phyloP scores from a whole-genome alignment of 441 rosid genomes.

The Populus hybrid region DNA sequence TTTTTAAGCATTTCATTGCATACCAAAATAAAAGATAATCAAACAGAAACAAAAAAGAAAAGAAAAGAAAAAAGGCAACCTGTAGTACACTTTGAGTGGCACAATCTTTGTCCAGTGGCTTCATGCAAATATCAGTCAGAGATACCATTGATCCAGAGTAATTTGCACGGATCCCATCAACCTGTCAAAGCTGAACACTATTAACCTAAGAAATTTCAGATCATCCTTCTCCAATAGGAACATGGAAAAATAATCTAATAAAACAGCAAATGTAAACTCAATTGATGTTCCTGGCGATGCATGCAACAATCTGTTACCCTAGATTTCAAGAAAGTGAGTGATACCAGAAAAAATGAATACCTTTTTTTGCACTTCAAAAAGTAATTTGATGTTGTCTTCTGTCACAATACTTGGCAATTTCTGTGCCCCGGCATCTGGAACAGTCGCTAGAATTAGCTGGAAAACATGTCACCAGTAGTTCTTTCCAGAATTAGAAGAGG shows the following conservation, averaged over 20 bases:
- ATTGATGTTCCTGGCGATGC: background rate
- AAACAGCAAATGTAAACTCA: background rate
- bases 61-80: constrained; percentile 33
- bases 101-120: constrained; percentile 89
- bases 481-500: background rate
- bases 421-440: constrained; percentile 47
- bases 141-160: constrained; percentile 82
- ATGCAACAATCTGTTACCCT: background rate
- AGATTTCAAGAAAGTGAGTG: background rate
- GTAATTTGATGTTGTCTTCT: constrained; percentile 78
- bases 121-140: constrained; percentile 90
- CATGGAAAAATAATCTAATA: background rate
- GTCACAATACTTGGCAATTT: constrained; percentile 76
- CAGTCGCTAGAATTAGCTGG: constrained; percentile 86
- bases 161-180: constrained; percentile 81
- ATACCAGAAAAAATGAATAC: constrained; percentile 33
- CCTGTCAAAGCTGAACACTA: constrained; percentile 41
- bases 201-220: constrained; percentile 4
- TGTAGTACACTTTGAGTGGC: constrained; percentile 95
- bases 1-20: constrained; percentile 2
- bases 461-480: constrained; percentile 29
- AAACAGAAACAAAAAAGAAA: constrained; percentile 2
- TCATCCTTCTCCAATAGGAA: background rate
- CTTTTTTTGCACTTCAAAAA: constrained; percentile 94
- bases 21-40: background rate